Evolutionary conservation across 805 yeast genomes (phyloP).

Genomic region (Lipomyces starkeyi): DNA sequence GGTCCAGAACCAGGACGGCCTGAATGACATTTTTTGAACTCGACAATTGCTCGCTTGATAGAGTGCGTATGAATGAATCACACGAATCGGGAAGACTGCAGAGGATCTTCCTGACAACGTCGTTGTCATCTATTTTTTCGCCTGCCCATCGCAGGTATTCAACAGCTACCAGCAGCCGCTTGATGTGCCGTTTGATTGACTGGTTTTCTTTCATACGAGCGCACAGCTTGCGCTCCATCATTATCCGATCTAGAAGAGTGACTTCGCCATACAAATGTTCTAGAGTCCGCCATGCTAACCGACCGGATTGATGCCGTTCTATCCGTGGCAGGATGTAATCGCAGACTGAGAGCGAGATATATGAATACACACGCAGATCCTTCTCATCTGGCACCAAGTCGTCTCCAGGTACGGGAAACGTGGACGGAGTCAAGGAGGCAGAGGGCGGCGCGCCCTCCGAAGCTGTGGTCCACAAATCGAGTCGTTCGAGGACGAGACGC

Average conservation of each 20-base stretch:
- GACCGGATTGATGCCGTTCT: constrained; percentile 1
- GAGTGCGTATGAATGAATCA: constrained; percentile 13
- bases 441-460: neutral
- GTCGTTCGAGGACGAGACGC: constrained; percentile 12
- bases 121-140: constrained; percentile 17
- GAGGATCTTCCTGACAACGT: constrained; percentile 22
- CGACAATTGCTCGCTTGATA: constrained; percentile 15
- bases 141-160: constrained; percentile 29
- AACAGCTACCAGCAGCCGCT: constrained; percentile 11
- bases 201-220: constrained; percentile 12
- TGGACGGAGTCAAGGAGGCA: neutral
- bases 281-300: constrained; percentile 20
- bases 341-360: constrained; percentile 20
- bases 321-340: constrained; percentile 8
- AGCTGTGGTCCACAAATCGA: constrained; percentile 22
- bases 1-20: constrained; percentile 11
- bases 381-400: neutral
- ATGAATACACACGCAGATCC: constrained; percentile 17
- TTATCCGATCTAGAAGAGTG: constrained; percentile 21
- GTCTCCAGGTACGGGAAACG: neutral
- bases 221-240: constrained; percentile 19
- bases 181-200: constrained; percentile 9
- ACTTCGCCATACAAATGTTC: constrained; percentile 15
- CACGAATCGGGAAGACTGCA: constrained; percentile 25
- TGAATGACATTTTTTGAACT: constrained; percentile 10